Conservation (phyloP, 1,284 basidiomycete genomes). For the Grifola frondosa region DNA sequence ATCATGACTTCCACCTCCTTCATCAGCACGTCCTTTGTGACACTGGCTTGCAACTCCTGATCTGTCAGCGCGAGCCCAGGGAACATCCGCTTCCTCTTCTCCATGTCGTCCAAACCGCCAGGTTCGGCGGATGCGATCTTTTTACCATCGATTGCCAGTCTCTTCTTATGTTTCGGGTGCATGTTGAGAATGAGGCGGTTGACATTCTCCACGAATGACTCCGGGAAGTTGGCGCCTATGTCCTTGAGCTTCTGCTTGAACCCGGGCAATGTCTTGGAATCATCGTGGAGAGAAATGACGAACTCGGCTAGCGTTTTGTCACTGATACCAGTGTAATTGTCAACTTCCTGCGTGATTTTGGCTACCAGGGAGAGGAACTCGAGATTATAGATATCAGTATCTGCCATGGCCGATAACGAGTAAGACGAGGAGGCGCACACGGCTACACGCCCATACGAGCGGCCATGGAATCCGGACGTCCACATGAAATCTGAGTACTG, state of each 20-base stretch:
- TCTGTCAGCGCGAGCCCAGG: slow-evolving; percentile 87
- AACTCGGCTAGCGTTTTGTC: slow-evolving; percentile 95
- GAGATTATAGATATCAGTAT: slow-evolving; percentile 81
- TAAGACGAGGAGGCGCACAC: slow-evolving; percentile 3
- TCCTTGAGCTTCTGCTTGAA: slow-evolving; percentile 84
- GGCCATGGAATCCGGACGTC: too few species aligned
- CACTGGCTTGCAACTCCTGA: slow-evolving; percentile 53
- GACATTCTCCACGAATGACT: slow-evolving; percentile 86
- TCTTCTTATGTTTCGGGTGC: slow-evolving; percentile 95
- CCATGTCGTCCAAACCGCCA: slow-evolving; percentile 52
- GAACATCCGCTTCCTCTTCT: slow-evolving; percentile 81
- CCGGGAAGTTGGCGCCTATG: slow-evolving; percentile 83
- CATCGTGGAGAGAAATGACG: slow-evolving; percentile 86
- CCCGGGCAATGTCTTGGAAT: slow-evolving; percentile 68
- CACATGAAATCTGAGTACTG: too few species aligned
- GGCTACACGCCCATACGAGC: too few species aligned
- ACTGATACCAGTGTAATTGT: slow-evolving; percentile 79
- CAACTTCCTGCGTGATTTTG: slow-evolving; percentile 86
- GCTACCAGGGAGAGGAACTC: slow-evolving; percentile 86
- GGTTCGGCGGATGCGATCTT: slow-evolving; percentile 32
- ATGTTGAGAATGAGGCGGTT: slow-evolving; percentile 91
- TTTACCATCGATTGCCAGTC: slow-evolving; percentile 41
- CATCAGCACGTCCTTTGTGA: slow-evolving; percentile 63
- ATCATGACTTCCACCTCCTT: slow-evolving; percentile 86
- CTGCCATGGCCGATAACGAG: slow-evolving; percentile 47